phyloP scores from a whole-genome alignment of 2,329 filamentous ascomycete species.

The Rugonectria rugulosa region DNA sequence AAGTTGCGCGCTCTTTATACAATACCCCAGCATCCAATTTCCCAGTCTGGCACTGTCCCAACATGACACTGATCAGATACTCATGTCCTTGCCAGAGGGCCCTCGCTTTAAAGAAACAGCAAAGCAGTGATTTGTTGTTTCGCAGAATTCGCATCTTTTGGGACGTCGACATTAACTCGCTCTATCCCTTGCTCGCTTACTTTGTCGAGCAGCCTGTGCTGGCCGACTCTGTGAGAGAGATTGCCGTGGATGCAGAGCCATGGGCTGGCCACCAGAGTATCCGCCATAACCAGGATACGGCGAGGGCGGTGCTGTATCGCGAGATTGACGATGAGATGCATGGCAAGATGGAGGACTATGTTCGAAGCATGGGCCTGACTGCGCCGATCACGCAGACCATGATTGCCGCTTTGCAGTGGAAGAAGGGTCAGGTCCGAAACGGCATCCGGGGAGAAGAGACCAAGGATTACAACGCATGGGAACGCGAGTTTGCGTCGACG shows the following conservation, averaged over 20 bases:
- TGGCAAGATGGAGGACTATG: background rate
- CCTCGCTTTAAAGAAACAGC: background rate
- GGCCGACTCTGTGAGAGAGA: background rate
- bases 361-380: slow-evolving; percentile 1
- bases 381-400: background rate
- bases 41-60: too few relatives aligned
- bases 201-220: background rate
- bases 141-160: background rate
- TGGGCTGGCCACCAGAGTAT: background rate
- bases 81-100: too few relatives aligned
- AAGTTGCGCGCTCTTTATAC: too few relatives aligned
- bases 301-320: background rate
- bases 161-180: background rate
- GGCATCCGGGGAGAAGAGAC: background rate
- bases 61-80: too few relatives aligned
- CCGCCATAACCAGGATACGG: background rate
- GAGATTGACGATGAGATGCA: background rate
- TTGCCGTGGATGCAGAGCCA: background rate
- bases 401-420: background rate
- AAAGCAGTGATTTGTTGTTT: background rate
- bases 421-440: background rate
- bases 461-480: background rate
- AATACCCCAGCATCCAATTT: too few relatives aligned
- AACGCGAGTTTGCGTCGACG: background rate
- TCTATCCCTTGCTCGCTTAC: background rate